A percentile compares a stretch with the other conserved stretches of the same genome.
Evolutionary conservation across 2,329 filamentous ascomycete species (phyloP).

Genomic region (Teratosphaeria pseudoeucalypti): DNA sequence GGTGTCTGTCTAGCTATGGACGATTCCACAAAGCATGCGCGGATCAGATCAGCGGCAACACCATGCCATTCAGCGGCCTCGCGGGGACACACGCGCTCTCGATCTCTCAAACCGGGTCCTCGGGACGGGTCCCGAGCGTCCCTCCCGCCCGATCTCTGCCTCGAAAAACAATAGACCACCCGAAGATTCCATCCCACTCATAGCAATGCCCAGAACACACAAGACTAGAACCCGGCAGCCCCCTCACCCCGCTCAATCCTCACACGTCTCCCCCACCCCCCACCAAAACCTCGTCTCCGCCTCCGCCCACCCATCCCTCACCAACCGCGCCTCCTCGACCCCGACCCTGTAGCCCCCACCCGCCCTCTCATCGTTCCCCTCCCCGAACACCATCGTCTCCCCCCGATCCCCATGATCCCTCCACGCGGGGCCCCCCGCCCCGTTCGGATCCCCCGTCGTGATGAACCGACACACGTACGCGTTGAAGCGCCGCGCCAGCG

Average conservation of each 20-base stretch:
- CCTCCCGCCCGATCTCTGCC: too few species aligned
- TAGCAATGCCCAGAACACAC: neutral
- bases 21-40: too few species aligned
- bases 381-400: slow-evolving; percentile 44
- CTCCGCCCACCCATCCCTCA: slow-evolving; percentile 35
- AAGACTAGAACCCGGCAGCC: neutral
- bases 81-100: too few species aligned
- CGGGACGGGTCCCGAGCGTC: too few species aligned
- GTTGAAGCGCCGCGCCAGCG: slow-evolving; percentile 22
- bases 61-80: too few species aligned
- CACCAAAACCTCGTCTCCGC: slow-evolving; percentile 53
- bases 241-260: slow-evolving; percentile 4
- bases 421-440: slow-evolving; percentile 7
- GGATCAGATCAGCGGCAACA: too few species aligned
- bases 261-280: slow-evolving; percentile 35
- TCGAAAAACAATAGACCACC: too few species aligned
- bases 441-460: slow-evolving; percentile 23
- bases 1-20: too few species aligned
- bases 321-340: slow-evolving; percentile 34
- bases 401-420: slow-evolving; percentile 7
- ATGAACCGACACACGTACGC: slow-evolving; percentile 26
- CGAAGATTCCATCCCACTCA: neutral
- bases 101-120: too few species aligned
- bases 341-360: slow-evolving; percentile 29
- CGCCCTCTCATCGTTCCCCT: slow-evolving; percentile 47